phyloP scores from a whole-genome alignment of 2,329 filamentous ascomycete species.

The Xylaria sp. region DNA sequence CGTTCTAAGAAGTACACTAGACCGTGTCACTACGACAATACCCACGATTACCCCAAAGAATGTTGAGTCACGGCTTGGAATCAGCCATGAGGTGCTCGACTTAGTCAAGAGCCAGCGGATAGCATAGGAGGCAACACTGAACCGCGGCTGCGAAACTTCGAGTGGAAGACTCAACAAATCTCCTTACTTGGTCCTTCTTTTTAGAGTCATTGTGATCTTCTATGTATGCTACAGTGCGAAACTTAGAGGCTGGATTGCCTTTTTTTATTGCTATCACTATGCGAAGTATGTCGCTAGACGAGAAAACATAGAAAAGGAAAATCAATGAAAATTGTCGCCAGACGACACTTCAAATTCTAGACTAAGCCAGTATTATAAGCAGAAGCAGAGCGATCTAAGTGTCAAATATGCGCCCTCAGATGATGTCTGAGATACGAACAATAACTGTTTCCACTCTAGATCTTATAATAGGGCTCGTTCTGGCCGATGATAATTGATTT shows the following conservation, averaged over 20 bases:
- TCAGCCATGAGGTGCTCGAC: background rate
- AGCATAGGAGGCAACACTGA: background rate
- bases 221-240: background rate
- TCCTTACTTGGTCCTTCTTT: background rate
- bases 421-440: no score
- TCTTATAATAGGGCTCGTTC: no score
- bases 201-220: background rate
- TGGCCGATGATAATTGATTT: no score
- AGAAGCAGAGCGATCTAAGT: background rate
- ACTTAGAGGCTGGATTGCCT: background rate
- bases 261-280: background rate
- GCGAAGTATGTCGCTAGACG: no score
- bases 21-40: no score
- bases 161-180: background rate
- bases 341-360: background rate
- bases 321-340: background rate
- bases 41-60: background rate
- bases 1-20: constrained; percentile 6
- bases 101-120: background rate
- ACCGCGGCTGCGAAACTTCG: background rate
- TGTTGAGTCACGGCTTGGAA: background rate
- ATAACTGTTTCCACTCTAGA: no score
- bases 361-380: background rate
- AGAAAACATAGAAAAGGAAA: background rate
- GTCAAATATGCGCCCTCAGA: no score